Conservation (phyloP, 352 stramenopile species). For the Pythium dissimile region DNA sequence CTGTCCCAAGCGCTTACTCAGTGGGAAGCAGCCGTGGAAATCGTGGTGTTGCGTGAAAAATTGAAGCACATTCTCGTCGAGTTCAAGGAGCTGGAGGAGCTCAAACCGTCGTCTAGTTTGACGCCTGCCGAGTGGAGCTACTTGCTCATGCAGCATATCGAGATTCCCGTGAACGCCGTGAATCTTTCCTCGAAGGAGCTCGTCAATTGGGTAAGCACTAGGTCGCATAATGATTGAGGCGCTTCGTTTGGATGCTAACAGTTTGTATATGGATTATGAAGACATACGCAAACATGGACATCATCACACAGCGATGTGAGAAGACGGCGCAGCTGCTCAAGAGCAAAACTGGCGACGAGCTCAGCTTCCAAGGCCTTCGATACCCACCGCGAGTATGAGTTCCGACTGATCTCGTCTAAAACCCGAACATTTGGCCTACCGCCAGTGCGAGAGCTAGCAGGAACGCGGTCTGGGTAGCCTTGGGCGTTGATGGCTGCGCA, state of each 20-base stretch:
- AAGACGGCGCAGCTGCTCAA: conserved; percentile 39
- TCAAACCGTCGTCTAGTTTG: conserved; percentile 28
- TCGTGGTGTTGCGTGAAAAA: conserved; percentile 45
- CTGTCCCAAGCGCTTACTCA: conserved; percentile 35
- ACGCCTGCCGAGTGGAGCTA: conserved; percentile 36
- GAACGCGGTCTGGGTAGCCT: no score
- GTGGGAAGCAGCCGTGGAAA: conserved; percentile 42
- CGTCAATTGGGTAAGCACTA: conserved; percentile 42
- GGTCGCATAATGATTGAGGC: not conserved
- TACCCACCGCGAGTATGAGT: conserved; percentile 34
- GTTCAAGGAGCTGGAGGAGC: conserved; percentile 32
- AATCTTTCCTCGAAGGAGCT: conserved; percentile 10
- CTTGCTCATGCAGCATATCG: conserved; percentile 33
- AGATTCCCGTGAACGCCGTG: conserved; percentile 18
- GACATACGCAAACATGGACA: conserved; percentile 37
- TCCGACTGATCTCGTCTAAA: not conserved
- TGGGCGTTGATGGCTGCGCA: no score
- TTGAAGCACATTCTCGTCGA: conserved; percentile 38
- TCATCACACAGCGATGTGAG: conserved; percentile 39
- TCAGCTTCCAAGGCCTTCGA: conserved; percentile 53
- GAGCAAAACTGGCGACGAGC: conserved; percentile 48
- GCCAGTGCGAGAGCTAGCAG: no score
- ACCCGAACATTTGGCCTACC: not conserved
- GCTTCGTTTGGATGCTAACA: no score
- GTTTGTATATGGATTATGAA: conserved; percentile 1